Percentiles rank a stretch among this genome's conserved stretches.
Evolutionary conservation across 2,329 filamentous ascomycete genomes (phyloP).

Genomic region (Colletotrichum plurivorum): DNA sequence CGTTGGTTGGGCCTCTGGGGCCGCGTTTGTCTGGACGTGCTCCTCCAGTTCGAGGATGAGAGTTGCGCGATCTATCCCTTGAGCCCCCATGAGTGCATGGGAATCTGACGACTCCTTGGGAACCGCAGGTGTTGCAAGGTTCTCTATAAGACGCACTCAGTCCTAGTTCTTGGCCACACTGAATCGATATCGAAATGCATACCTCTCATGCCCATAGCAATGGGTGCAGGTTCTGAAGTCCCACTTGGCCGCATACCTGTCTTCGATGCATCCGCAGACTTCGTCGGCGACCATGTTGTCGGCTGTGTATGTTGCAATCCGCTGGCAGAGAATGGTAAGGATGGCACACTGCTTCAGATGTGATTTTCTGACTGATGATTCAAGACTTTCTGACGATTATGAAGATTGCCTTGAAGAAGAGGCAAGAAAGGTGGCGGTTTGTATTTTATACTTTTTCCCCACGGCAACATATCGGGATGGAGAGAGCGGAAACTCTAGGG

Average conservation of each 20-base stretch:
- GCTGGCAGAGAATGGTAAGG: too few relatives aligned
- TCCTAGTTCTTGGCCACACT: not conserved
- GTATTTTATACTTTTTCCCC: not conserved
- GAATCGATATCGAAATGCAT: not conserved
- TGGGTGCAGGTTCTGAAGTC: constrained; percentile 36
- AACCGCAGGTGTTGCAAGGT: constrained; percentile 28
- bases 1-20: constrained; percentile 11
- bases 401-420: not conserved
- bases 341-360: not conserved
- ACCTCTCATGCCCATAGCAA: constrained; percentile 32
- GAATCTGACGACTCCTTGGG: constrained; percentile 34
- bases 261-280: constrained; percentile 42
- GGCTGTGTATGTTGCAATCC: not conserved
- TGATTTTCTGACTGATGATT: not conserved
- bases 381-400: not conserved
- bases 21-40: constrained; percentile 18
- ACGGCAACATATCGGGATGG: not conserved
- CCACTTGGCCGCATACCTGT: constrained; percentile 32
- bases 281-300: constrained; percentile 31
- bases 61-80: constrained; percentile 10
- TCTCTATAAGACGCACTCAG: not conserved
- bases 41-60: constrained; percentile 8
- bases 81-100: constrained; percentile 29
- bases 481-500: not conserved
- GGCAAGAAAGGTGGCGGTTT: not conserved